Evolutionary conservation across 257 asterid species (phyloP), one percentile per base, ranked within the genome.

Genomic region (Nicotiana sylvestris): DNA sequence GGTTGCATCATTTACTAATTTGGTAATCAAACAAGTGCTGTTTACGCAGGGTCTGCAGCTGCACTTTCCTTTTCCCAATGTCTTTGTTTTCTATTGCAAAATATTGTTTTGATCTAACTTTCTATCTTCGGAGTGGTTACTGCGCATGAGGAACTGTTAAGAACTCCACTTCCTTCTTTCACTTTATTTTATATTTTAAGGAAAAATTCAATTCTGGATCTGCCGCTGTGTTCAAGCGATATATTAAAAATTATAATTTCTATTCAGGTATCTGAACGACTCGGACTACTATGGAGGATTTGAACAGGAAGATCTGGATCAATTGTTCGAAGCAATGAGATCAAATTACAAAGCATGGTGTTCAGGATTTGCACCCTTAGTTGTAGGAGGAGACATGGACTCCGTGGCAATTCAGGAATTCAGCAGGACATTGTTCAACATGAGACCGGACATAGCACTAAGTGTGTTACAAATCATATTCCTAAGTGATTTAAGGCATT

Each of bases 291-390:
- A 80, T 0, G 82, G 69, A 33, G 82, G 76, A 62, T 80, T 80
- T 15, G 69, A 57, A 21, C 76, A 51, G 21, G 82, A 80, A 62
- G 82, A 80, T 5, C 39, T 80, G 9, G 76, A 80, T 64, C 82
- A 80, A 8, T 8, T 80, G 9, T 58, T 37, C 6, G 72, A 80
- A 80, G 82, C 72, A 62, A 13, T 60, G 39, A 35, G 29, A 62
- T 61, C 82, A 13, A 80, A 80, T 4, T 80, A 80, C 82, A 43
- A 32, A 57, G 30, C 82, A 15, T 80, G 72, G 82, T 80, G 82
- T 39, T 80, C 82, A 16, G 58, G 82, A 57, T 80, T 80, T 80
- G 82, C 82, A 25, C 82, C 72, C 2, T 62, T 80, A 43, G 57
- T 80, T 39, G 76, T 80, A 15, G 82, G 57, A 17, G 82, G 82